Evolutionary conservation across 306 rosid genomes (phyloP).

Genomic region (Nissolia schottii): DNA sequence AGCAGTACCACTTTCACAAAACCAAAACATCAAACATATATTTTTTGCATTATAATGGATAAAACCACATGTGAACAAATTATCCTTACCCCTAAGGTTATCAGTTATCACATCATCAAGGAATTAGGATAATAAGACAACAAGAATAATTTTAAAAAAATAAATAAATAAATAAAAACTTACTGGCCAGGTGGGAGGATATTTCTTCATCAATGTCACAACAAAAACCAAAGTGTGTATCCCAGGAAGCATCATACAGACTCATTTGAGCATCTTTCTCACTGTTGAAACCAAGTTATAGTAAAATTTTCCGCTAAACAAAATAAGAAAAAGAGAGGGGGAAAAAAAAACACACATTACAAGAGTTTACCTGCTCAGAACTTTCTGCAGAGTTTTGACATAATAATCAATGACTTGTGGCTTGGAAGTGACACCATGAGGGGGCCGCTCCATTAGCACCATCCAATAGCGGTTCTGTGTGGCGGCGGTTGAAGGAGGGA

Average conservation of each 20-base stretch:
- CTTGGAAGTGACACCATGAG: conserved; percentile 45
- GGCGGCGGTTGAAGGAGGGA: conserved; percentile 34
- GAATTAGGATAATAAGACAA: too few relatives aligned
- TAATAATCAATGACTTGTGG: conserved; percentile 49
- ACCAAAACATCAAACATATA: not conserved
- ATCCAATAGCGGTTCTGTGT: conserved; percentile 60
- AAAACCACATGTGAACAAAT: not conserved
- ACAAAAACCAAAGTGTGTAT: conserved; percentile 61
- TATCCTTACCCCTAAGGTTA: not conserved
- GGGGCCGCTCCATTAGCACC: conserved; percentile 66
- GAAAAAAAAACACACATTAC: not conserved
- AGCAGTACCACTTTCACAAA: not conserved
- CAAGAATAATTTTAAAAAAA: too few relatives aligned
- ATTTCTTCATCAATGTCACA: conserved; percentile 68
- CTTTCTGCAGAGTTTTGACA: conserved; percentile 45
- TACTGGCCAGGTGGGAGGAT: conserved; percentile 59
- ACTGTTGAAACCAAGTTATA: conserved; percentile 37
- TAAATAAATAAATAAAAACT: conserved; percentile 15
- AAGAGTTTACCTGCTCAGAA: conserved; percentile 61
- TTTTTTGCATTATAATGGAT: not conserved
- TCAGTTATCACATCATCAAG: not conserved
- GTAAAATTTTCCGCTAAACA: conserved; percentile 7
- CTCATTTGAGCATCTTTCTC: conserved; percentile 82
- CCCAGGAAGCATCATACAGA: conserved; percentile 74
- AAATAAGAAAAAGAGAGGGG: not conserved